A percentile compares a stretch with the other conserved stretches of the same genome.
These are phyloP conservation scores for Penicillium salamii DNA, from an alignment of 495 filamentous ascomycete species.

Conservation along the genomic window DNA sequence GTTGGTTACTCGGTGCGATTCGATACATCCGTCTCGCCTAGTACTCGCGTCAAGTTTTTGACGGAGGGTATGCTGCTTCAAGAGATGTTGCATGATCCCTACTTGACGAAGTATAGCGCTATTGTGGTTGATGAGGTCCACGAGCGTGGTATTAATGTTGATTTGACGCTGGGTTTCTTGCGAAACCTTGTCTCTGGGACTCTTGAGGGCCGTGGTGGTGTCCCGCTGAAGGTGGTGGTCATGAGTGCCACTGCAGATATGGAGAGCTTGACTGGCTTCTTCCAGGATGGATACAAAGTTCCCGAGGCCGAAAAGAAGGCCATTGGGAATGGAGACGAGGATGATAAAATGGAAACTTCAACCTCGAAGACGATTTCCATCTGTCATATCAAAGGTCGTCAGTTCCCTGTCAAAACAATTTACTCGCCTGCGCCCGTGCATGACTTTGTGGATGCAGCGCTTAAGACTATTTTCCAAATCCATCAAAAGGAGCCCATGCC, in stretches of 20 bases:
- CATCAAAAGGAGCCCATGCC: slow-evolving; percentile 85
- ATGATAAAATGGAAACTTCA: slow-evolving; percentile 7
- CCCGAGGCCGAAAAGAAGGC: slow-evolving; percentile 13
- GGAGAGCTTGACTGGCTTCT: slow-evolving; percentile 72
- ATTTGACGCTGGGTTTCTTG: slow-evolving; percentile 84
- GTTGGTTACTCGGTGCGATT: slow-evolving; percentile 96
- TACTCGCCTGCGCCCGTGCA: slow-evolving; percentile 75
- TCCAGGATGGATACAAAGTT: slow-evolving; percentile 46
- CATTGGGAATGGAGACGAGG: slow-evolving; percentile 5
- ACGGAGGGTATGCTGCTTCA: slow-evolving; percentile 97
- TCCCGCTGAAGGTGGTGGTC: slow-evolving; percentile 81
- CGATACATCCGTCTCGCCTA: slow-evolving; percentile 74
- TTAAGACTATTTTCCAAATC: slow-evolving; percentile 84
- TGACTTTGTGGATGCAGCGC: slow-evolving; percentile 78
- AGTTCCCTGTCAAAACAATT: slow-evolving; percentile 77
- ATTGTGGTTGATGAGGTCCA: slow-evolving; percentile 96
- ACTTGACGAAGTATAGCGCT: slow-evolving; percentile 78
- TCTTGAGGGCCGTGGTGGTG: slow-evolving; percentile 57
- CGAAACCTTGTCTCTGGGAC: slow-evolving; percentile 65
- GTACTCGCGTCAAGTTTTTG: slow-evolving; percentile 82
- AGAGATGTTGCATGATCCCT: slow-evolving; percentile 85
- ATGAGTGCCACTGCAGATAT: slow-evolving; percentile 98
- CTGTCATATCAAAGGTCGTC: slow-evolving; percentile 81
- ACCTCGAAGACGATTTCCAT: slow-evolving; percentile 39
- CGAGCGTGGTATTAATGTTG: slow-evolving; percentile 94